Conservation (phyloP, 2,329 filamentous ascomycete genomes). For the Sporothrix pseudoabietina region DNA sequence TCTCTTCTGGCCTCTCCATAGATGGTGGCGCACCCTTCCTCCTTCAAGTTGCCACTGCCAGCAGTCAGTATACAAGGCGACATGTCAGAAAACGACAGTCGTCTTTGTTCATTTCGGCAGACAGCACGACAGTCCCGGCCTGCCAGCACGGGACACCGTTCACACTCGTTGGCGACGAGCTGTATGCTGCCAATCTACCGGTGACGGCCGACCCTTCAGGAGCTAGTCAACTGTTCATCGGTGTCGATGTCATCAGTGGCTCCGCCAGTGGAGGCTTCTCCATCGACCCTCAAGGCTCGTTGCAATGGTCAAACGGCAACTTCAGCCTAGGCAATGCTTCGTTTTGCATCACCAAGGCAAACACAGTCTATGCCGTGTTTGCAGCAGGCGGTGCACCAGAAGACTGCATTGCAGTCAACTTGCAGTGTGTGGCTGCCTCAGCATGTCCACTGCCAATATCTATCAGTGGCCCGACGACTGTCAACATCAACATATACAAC, state of each 20-base stretch:
- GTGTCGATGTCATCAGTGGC: no score
- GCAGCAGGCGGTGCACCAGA: neutral
- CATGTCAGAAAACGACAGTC: no score
- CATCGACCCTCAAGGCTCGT: neutral
- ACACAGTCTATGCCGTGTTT: constrained; percentile 4
- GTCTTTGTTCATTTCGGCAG: no score
- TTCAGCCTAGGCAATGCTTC: neutral
- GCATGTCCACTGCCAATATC: neutral
- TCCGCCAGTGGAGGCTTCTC: neutral
- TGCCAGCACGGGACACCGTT: no score
- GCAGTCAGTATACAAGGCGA: no score
- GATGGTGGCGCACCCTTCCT: no score
- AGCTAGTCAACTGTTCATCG: no score
- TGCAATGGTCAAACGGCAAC: constrained; percentile 12
- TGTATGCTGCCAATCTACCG: neutral
- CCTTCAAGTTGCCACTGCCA: no score
- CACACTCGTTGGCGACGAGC: no score
- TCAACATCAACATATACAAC: constrained; percentile 24
- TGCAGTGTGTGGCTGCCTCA: neutral
- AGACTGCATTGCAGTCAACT: neutral
- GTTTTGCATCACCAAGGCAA: constrained; percentile 16
- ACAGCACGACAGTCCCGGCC: no score
- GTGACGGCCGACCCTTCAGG: no score
- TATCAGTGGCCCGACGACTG: neutral
- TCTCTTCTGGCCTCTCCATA: no score